phyloP scores from a whole-genome alignment of 2,329 filamentous ascomycete genomes.

The Xylaria sp. region DNA sequence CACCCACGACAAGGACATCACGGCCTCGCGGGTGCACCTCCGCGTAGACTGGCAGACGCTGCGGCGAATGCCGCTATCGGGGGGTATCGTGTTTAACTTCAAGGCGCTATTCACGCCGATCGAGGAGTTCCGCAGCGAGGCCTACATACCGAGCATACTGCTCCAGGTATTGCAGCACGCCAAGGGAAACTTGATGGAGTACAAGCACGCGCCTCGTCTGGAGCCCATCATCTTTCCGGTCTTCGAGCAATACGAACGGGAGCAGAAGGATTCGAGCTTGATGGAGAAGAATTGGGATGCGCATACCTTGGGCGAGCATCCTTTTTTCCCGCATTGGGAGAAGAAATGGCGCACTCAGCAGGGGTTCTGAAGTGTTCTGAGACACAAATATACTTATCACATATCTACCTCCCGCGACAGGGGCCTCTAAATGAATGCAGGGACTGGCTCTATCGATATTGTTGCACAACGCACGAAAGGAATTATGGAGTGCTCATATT shows the following conservation, averaged over 20 bases:
- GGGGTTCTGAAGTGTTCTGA: conserved; percentile 41
- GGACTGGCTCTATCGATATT: neutral
- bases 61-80: conserved; percentile 79
- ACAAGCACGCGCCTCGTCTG: conserved; percentile 85
- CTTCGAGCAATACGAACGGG: conserved; percentile 70
- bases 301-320: conserved; percentile 77
- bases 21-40: conserved; percentile 70
- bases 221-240: conserved; percentile 77
- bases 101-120: conserved; percentile 86
- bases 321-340: conserved; percentile 81
- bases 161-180: conserved; percentile 76
- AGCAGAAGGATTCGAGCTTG: conserved; percentile 73
- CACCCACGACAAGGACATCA: conserved; percentile 67
- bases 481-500: neutral
- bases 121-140: conserved; percentile 74
- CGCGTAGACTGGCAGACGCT: conserved; percentile 92
- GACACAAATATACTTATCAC: neutral
- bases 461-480: too few species aligned
- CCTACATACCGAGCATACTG: conserved; percentile 76
- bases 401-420: neutral
- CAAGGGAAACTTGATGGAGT: conserved; percentile 77
- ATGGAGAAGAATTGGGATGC: conserved; percentile 72
- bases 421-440: neutral
- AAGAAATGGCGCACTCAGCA: conserved; percentile 69
- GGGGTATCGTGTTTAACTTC: conserved; percentile 85